A percentile compares a stretch with the other conserved stretches of the same genome.
phyloP scores from a whole-genome alignment of 305 asterid species.

The Fraxinus nigra region DNA sequence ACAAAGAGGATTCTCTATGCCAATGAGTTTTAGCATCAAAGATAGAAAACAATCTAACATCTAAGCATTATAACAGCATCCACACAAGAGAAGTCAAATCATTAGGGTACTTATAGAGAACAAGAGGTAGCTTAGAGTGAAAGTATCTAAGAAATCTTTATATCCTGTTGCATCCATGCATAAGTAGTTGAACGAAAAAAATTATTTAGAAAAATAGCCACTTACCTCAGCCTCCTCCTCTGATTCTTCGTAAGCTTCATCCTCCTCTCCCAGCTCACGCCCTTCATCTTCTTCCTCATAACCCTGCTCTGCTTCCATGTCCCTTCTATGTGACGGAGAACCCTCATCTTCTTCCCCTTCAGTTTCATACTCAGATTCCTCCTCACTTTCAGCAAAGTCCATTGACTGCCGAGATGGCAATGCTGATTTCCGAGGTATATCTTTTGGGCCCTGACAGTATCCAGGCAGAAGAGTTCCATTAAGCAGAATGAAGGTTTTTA shows the following conservation, averaged over 20 bases:
- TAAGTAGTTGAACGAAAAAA: not conserved
- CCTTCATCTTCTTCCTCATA: conserved; percentile 58
- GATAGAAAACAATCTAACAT: not conserved
- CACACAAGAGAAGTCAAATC: not conserved
- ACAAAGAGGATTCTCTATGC: not conserved
- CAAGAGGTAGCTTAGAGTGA: not conserved
- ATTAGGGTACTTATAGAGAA: not conserved
- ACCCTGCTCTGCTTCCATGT: conserved; percentile 62
- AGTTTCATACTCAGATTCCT: conserved; percentile 94
- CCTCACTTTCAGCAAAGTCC: conserved; percentile 83
- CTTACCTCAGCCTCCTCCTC: conserved; percentile 91
- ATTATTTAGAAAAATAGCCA: conserved; percentile 6
- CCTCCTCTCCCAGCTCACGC: conserved; percentile 59
- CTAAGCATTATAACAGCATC: not conserved
- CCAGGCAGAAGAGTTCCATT: conserved; percentile 12
- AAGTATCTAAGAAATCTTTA: not conserved
- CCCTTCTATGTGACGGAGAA: conserved; percentile 51
- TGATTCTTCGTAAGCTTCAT: conserved; percentile 68
- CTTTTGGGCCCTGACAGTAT: conserved; percentile 58
- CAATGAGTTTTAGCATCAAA: not conserved
- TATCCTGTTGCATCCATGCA: conserved; percentile 3
- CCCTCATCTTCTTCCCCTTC: conserved; percentile 86
- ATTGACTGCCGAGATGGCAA: conserved; percentile 64
- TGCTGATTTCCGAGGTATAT: conserved; percentile 52
- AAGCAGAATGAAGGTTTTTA: conserved; percentile 14